Conservation (phyloP, 495 filamentous ascomycete genomes). For the Xylaria curta region DNA sequence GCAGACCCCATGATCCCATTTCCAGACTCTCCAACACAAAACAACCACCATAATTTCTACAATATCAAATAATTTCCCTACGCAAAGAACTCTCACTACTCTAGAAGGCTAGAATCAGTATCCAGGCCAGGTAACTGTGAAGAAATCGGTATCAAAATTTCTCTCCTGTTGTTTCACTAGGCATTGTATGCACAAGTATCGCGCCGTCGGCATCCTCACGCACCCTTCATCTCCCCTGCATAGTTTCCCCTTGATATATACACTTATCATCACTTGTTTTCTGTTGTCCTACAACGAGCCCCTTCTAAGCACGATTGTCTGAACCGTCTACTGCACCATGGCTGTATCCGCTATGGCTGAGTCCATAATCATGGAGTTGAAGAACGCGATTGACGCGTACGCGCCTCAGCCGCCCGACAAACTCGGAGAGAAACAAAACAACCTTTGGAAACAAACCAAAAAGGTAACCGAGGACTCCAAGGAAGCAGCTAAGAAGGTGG, state of each 20-base stretch:
- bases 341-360: background rate
- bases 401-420: background rate
- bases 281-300: background rate
- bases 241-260: background rate
- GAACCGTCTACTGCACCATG: background rate
- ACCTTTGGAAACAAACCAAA: background rate
- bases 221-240: background rate
- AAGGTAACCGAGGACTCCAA: background rate
- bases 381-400: background rate
- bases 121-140: background rate
- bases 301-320: background rate
- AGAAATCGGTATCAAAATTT: background rate
- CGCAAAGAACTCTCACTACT: background rate
- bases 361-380: background rate
- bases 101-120: background rate
- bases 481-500: background rate
- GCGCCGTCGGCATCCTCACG: background rate
- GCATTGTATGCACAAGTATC: background rate
- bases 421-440: background rate
- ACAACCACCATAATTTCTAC: background rate
- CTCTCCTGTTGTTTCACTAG: background rate
- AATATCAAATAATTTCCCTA: background rate
- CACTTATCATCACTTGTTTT: background rate
- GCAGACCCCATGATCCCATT: background rate
- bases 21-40: background rate